phyloP scores from a whole-genome alignment of 805 yeast genomes.

The Blastobotrys chiropterorum region DNA sequence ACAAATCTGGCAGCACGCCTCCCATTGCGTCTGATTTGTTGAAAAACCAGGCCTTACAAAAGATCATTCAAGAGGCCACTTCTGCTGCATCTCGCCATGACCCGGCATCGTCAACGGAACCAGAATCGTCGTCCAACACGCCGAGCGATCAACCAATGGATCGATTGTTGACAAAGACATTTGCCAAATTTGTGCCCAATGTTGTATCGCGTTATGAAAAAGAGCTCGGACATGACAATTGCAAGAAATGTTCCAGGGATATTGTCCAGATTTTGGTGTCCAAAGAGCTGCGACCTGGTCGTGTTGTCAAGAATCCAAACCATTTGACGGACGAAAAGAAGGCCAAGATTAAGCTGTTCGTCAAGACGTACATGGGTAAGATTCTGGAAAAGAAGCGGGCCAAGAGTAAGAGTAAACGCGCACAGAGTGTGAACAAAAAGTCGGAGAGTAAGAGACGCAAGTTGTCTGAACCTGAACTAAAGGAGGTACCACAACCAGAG shows the following conservation, averaged over 20 bases:
- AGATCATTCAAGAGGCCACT: slow-evolving; percentile 4
- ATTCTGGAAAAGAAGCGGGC: slow-evolving; percentile 12
- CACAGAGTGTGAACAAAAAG: slow-evolving; percentile 4
- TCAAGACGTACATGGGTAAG: slow-evolving; percentile 29
- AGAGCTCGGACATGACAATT: slow-evolving; percentile 64
- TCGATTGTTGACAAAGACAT: slow-evolving; percentile 20
- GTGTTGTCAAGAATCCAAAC: slow-evolving; percentile 36
- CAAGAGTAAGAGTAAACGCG: slow-evolving; percentile 8
- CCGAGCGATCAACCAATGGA: background rate
- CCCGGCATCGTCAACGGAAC: slow-evolving; percentile 19
- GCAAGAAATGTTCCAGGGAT: slow-evolving; percentile 71
- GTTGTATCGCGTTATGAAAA: slow-evolving; percentile 58
- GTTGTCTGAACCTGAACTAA: background rate
- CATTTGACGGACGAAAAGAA: slow-evolving; percentile 60
- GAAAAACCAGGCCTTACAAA: slow-evolving; percentile 34
- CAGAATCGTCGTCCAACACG: slow-evolving; percentile 3
- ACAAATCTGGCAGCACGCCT: background rate
- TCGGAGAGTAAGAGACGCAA: background rate
- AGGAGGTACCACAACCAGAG: background rate
- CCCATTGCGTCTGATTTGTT: background rate
- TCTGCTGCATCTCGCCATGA: slow-evolving; percentile 9
- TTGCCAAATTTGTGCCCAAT: slow-evolving; percentile 79
- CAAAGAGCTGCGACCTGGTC: slow-evolving; percentile 52
- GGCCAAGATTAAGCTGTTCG: slow-evolving; percentile 62
- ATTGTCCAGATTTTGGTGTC: slow-evolving; percentile 59